These are phyloP conservation scores for Sisymbrium altissimum DNA, from an alignment of 345 rosid species.

Conservation along the genomic window DNA sequence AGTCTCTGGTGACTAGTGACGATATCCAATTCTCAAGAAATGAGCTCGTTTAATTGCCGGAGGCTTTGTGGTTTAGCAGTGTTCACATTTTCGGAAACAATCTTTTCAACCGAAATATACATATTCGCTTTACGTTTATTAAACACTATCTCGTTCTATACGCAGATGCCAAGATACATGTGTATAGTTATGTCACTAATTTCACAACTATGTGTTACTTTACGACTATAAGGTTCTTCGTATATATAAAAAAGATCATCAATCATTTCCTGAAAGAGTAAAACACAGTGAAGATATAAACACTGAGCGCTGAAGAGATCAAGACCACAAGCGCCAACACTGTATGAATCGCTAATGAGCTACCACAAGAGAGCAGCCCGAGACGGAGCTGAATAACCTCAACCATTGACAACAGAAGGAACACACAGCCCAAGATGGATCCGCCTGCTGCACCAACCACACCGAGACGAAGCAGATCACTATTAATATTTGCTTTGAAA, in stretches of 20 bases:
- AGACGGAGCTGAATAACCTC: constrained; percentile 31
- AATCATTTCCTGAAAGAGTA: constrained; percentile 36
- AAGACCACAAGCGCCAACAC: constrained; percentile 28
- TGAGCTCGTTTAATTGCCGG: not conserved
- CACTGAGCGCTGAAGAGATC: constrained; percentile 31
- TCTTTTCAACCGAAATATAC: not conserved
- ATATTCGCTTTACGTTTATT: not conserved
- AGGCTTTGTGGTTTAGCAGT: not conserved
- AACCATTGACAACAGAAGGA: constrained; percentile 27
- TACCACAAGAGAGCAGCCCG: constrained; percentile 32
- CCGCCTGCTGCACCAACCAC: constrained; percentile 36
- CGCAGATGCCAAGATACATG: not conserved
- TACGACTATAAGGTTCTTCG: not conserved
- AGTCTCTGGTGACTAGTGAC: not conserved
- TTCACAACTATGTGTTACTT: not conserved
- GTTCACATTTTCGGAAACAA: not conserved
- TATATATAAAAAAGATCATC: not conserved
- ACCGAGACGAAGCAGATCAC: constrained; percentile 30
- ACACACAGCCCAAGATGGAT: constrained; percentile 22
- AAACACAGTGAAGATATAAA: constrained; percentile 31
- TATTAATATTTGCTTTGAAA: constrained; percentile 23
- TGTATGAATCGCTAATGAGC: constrained; percentile 10
- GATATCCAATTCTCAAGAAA: not conserved
- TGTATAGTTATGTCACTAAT: not conserved
- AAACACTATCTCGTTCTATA: not conserved